Evolutionary conservation across 768 basidiomycete genomes (phyloP), one percentile per base, ranked within the genome.

Genomic region (Tricholoma saponaceum): DNA sequence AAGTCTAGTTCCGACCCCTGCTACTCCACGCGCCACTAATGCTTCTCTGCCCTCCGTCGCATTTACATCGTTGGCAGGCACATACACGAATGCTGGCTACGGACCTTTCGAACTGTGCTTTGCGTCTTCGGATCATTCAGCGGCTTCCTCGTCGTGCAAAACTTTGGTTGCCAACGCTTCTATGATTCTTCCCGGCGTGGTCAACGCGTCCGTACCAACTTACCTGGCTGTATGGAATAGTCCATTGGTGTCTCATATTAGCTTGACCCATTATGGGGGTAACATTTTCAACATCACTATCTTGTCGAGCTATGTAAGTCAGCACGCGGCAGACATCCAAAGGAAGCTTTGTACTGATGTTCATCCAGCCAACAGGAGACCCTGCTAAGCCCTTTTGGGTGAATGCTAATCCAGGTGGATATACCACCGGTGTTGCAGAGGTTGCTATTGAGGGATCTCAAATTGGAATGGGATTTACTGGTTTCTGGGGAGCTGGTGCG

Each of bases 251-350:
- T 54, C 65, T 3, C 66, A 71, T 46, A 28, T 67, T n/a, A 55
- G 54, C 10, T 32, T 70, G 2, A 54, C 60, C 5, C 71, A 72
- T 41, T 70, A 68, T 41, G 58, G 65, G 32, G 63, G 58, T 5
- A 65, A 67, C 26, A 7, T 58, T 14, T 72, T 67, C 58, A 67
- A 66, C 41, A 22, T 67, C 20, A 49, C 54, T 14, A 20, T 13
- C 2, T 30, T 69, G 0, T 50, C 32, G 9, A 68, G 66, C 49
- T 50, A 62, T 14, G 68, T 70, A 26, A 52, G 60, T 58, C 7
- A 39, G 22, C 33, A 8, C n/a, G 0, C 26, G 10, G 3, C 13
- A 37, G 20, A 3, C 16, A n/a, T 26, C 23, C 44, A 23, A 2
- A 1, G 16, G 12, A 37, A 37, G 35, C 35, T 1, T 5, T 37